A percentile compares a stretch with the other conserved stretches of the same genome.
phyloP scores from a whole-genome alignment of 805 yeast species.

The Candida jianshihensis region DNA sequence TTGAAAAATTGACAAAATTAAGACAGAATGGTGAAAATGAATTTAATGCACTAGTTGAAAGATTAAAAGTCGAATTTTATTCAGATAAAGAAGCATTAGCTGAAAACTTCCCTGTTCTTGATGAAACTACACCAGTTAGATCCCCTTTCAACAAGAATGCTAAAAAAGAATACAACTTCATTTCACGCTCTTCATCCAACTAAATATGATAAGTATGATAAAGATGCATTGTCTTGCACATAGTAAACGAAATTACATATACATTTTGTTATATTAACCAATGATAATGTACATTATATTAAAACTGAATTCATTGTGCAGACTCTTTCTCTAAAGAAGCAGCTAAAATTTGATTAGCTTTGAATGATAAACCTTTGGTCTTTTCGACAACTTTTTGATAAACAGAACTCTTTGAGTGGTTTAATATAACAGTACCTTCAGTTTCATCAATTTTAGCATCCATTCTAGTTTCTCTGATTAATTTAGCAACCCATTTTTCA shows the following conservation, averaged over 20 bases:
- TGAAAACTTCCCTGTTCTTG: slow-evolving; percentile 15
- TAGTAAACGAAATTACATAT: background rate
- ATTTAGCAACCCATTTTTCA: slow-evolving; percentile 43
- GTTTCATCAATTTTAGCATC: slow-evolving; percentile 49
- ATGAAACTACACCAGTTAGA: slow-evolving; percentile 6
- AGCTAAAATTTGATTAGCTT: slow-evolving; percentile 49
- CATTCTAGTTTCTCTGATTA: slow-evolving; percentile 42
- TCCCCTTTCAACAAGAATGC: slow-evolving; percentile 17
- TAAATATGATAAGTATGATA: background rate
- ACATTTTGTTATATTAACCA: background rate
- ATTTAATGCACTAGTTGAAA: slow-evolving; percentile 59
- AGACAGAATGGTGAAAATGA: slow-evolving; percentile 44
- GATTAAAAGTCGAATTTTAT: slow-evolving; percentile 42
- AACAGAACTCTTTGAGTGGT: slow-evolving; percentile 46
- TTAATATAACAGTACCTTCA: slow-evolving; percentile 45
- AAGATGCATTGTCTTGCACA: background rate
- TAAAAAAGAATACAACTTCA: slow-evolving; percentile 14
- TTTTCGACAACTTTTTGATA: slow-evolving; percentile 65
- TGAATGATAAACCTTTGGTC: slow-evolving; percentile 57
- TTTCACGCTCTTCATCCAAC: slow-evolving; percentile 13
- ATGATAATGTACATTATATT: background rate
- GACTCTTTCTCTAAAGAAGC: slow-evolving; percentile 30
- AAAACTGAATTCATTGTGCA: background rate
- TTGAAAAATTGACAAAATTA: slow-evolving; percentile 38
- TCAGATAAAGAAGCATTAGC: slow-evolving; percentile 7